Base-by-base conservation (phyloP, 306 rosid species). In the Prosopis cineraria region DNA sequence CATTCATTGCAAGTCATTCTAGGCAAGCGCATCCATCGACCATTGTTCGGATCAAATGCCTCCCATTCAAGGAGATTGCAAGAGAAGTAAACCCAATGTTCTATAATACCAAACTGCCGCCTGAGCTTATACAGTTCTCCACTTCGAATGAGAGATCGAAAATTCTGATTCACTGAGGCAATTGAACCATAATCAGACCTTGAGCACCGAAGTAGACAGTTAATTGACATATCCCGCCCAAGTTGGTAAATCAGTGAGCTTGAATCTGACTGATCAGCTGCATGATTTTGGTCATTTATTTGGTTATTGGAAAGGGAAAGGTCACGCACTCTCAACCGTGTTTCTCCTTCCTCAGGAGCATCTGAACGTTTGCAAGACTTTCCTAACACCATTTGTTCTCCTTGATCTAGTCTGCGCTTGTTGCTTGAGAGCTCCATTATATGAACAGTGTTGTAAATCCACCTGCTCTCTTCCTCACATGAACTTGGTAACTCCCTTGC, bases 81-180 rank as follows among this genome's bases (percentile, higher is more conserved):
- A 13, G 98, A 91, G 76, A 93, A 90, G 84, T 93, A 93, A 77
- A 89, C 80, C 97, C 98, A 93, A 73, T 90, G 86, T 68, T 93
- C 98, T 2, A 80, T 65, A 13, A 90, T 68, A 2, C 89, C 96
- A 87, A 85, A 77, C 59, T 75, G 70, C 44, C 82, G 74, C 83
- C 98, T 85, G 6, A 87, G 56, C 37, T 37, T 76, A 68, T 91
- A 91, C 34, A 93, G 75, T 76, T 91, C 96, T 40, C 97, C 96
- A 8, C 48, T 76, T 3, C 45, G 85, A 65, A 93, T 65, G 1
- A 93, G 72, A 56, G 91, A 87, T 30, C 87, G 88, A 40, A 90
- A 91, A 68, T 72, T 83, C 1, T 40, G 68, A 69, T 90, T 90
- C 84, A 93, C 30, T 1, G 86, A 72, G 34, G 90, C 92, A 50